Evolutionary conservation across 2,329 filamentous ascomycete genomes (phyloP).

Genomic region (Sclerotinia minor): DNA sequence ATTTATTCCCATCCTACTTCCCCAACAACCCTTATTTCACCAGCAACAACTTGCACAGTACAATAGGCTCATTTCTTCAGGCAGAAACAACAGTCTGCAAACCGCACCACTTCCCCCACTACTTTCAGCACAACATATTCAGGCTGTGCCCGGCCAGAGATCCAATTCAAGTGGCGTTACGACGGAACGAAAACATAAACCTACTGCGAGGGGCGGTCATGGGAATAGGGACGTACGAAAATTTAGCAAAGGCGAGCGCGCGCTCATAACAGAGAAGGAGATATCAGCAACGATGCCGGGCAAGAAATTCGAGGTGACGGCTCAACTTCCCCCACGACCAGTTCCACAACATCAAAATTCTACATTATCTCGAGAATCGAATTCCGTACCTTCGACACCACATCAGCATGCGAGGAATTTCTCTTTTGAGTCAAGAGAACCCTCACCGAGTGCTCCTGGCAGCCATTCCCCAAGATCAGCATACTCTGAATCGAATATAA

Average conservation of each 20-base stretch:
- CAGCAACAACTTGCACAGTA: constrained; percentile 64
- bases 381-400: constrained; percentile 89
- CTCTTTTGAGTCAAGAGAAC: constrained; percentile 74
- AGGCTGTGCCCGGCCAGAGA: constrained; percentile 52
- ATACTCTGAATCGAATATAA: constrained; percentile 82
- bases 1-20: constrained; percentile 57
- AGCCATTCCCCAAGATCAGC: constrained; percentile 87
- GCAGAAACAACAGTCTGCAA: constrained; percentile 52
- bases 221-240: constrained; percentile 61
- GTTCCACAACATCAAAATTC: constrained; percentile 50
- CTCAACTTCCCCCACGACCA: constrained; percentile 38
- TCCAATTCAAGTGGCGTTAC: constrained; percentile 54
- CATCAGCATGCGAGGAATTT: constrained; percentile 85
- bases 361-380: constrained; percentile 67
- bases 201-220: constrained; percentile 52
- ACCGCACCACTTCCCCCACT: constrained; percentile 56
- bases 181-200: constrained; percentile 44
- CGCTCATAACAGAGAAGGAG: constrained; percentile 62
- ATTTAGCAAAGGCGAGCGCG: constrained; percentile 60
- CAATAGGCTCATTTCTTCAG: constrained; percentile 63
- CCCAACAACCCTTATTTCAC: constrained; percentile 59
- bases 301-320: constrained; percentile 40
- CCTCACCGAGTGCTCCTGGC: constrained; percentile 74
- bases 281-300: constrained; percentile 41
- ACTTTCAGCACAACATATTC: constrained; percentile 56